Evolutionary conservation across 1,284 basidiomycete genomes (phyloP), one percentile per base, ranked within the genome.

Genomic region (Boletus semigastroideus): DNA sequence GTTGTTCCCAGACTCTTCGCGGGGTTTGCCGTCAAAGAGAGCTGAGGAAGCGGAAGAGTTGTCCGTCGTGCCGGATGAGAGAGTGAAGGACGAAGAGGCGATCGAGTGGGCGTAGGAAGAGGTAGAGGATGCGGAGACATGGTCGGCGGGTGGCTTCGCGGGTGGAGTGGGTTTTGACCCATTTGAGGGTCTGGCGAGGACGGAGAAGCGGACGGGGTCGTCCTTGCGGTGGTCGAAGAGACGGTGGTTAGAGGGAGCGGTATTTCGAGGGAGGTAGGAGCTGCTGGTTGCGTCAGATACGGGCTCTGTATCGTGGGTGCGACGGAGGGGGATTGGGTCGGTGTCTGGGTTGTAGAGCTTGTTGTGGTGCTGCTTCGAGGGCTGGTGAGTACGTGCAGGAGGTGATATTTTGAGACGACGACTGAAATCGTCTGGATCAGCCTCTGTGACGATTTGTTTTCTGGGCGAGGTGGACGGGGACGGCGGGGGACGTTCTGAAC

Each of bases 211-310:
- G 40, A 93, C 82, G 0, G 92, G 90, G 66, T 95, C 89, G 66
- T 95, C 87, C 66, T 87, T 87, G 43, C 87, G 76, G 54, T 86
- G 87, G 65, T 94, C 91, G 54, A 93, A 94, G 0, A 95, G 78
- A 58, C 88, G 86, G 6, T 84, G 78, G 27, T 68, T 69, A 5
- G 70, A 22, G 40, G 69, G 33, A 2, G 71, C 58, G 11, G 68
- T 50, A 25, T 63, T 65, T 48, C 77, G 74, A 20, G 76, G 75
- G n/a, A 75, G 71, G 57, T 80, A 75, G 0, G 80, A 78, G 60
- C 74, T 78, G 52, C 77, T 78, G 9, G 77, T 74, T 20, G 71
- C 70, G 52, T 87, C 85, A 0, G 83, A 82, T 58, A 78, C 77
- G 14, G 73, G 57, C 46, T 89, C 86, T 3, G 83, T 79, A 59